These are phyloP conservation scores for Tricholoma terreum DNA, from an alignment of 768 basidiomycete genomes.

Conservation along the genomic window DNA sequence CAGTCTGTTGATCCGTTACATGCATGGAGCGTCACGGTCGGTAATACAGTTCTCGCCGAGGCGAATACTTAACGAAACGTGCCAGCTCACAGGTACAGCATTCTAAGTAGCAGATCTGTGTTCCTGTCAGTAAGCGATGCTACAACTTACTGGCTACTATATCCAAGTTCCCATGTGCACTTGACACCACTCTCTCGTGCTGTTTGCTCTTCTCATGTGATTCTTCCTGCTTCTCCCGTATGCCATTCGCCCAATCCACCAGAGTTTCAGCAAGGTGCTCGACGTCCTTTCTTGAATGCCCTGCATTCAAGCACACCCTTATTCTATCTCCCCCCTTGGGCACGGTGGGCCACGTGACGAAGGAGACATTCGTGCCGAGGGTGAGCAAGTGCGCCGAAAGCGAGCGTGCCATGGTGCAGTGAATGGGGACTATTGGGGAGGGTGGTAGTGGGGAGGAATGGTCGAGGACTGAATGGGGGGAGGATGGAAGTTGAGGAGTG, in stretches of 20 bases:
- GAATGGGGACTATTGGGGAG: slow-evolving; percentile 83
- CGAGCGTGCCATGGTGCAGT: slow-evolving; percentile 73
- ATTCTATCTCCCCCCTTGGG: slow-evolving; percentile 84
- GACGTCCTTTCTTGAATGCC: slow-evolving; percentile 64
- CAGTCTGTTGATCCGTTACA: too few relatives aligned
- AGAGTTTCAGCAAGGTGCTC: slow-evolving; percentile 51
- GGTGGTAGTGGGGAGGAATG: slow-evolving; percentile 21
- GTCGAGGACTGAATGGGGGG: background rate
- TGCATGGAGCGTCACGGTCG: too few relatives aligned
- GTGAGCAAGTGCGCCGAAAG: slow-evolving; percentile 64
- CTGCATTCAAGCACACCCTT: slow-evolving; percentile 84
- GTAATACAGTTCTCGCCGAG: too few relatives aligned
- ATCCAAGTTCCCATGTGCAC: background rate
- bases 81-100: background rate
- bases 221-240: slow-evolving; percentile 18
- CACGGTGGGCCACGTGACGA: slow-evolving; percentile 87
- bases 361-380: slow-evolving; percentile 61
- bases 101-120: too few relatives aligned
- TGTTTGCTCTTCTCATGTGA: background rate
- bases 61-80: too few relatives aligned
- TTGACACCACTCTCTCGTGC: background rate
- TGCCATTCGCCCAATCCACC: slow-evolving; percentile 44
- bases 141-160: background rate
- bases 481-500: background rate
- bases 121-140: too few relatives aligned